Evolutionary conservation across 768 basidiomycete species (phyloP).

Genomic region (Paxillus ammoniavirescens): DNA sequence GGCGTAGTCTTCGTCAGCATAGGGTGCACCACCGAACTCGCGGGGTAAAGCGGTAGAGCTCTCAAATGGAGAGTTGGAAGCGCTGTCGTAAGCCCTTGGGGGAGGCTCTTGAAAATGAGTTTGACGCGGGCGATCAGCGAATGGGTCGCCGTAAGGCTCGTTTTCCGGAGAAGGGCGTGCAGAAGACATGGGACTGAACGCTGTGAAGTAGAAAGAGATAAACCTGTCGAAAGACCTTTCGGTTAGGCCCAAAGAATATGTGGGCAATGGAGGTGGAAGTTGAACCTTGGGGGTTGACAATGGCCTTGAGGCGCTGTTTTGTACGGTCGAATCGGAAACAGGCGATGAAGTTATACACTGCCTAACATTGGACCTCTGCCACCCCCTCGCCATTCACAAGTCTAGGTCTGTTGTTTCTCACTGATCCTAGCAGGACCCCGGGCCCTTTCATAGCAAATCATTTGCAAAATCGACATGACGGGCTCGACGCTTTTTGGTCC

Average conservation of each 20-base stretch:
- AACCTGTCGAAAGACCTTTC: constrained; percentile 1
- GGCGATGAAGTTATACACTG: constrained; percentile 37
- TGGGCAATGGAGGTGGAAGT: constrained; percentile 5
- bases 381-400: constrained; percentile 10
- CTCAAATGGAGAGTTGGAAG: constrained; percentile 47
- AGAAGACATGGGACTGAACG: constrained; percentile 23
- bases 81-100: constrained; percentile 40
- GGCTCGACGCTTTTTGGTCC: too few relatives aligned
- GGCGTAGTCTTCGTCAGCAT: constrained; percentile 65
- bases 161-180: constrained; percentile 16
- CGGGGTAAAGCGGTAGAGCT: constrained; percentile 56
- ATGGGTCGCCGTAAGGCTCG: constrained; percentile 59
- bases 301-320: constrained; percentile 22
- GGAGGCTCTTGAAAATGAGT: constrained; percentile 61
- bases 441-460: neutral
- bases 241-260: constrained; percentile 9
- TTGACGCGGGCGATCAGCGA: constrained; percentile 64
- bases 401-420: too few relatives aligned
- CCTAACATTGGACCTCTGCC: constrained; percentile 27
- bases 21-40: constrained; percentile 45
- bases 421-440: neutral
- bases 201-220: neutral
- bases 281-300: constrained; percentile 21
- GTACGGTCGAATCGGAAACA: constrained; percentile 23
- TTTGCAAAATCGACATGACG: too few relatives aligned